Percentiles rank a stretch among this genome's conserved stretches.
phyloP scores from a whole-genome alignment of 306 rosid species.

The Vigna trinervia region DNA sequence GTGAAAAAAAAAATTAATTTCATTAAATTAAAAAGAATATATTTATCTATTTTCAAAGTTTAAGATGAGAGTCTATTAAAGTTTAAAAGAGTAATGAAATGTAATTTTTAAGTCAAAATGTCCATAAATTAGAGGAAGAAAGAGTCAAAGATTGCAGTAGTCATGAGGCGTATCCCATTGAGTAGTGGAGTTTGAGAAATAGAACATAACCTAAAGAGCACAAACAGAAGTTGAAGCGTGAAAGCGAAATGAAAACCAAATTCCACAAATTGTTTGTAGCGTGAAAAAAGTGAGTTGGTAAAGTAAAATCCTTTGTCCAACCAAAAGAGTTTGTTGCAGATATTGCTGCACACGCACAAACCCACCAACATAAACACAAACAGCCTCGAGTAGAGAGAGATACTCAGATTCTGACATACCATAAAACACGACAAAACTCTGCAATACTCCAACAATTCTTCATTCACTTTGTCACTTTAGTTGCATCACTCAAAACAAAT shows the following conservation, averaged over 20 bases:
- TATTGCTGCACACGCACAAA: conserved; percentile 45
- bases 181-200: not conserved
- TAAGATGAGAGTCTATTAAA: too few species aligned
- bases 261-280: conserved; percentile 19
- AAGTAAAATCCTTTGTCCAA: conserved; percentile 25
- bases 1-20: too few species aligned
- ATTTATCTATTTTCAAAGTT: too few species aligned
- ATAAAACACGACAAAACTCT: not conserved
- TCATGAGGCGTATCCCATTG: not conserved
- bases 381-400: conserved; percentile 14
- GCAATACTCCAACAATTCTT: not conserved
- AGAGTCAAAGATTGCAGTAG: not conserved
- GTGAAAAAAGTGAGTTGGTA: not conserved
- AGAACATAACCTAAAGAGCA: not conserved
- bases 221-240: conserved; percentile 8
- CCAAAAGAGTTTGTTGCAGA: conserved; percentile 38
- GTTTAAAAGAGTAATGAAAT: too few species aligned
- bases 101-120: too few species aligned
- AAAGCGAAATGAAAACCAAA: not conserved
- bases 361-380: not conserved
- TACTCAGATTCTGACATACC: not conserved
- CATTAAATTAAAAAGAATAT: too few species aligned
- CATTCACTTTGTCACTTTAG: not conserved
- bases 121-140: too few species aligned
- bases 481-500: too few species aligned